A percentile compares a stretch with the other conserved stretches of the same genome.
Conservation (phyloP, 139 green algal genomes). For the Chlorella sp. region DNA sequence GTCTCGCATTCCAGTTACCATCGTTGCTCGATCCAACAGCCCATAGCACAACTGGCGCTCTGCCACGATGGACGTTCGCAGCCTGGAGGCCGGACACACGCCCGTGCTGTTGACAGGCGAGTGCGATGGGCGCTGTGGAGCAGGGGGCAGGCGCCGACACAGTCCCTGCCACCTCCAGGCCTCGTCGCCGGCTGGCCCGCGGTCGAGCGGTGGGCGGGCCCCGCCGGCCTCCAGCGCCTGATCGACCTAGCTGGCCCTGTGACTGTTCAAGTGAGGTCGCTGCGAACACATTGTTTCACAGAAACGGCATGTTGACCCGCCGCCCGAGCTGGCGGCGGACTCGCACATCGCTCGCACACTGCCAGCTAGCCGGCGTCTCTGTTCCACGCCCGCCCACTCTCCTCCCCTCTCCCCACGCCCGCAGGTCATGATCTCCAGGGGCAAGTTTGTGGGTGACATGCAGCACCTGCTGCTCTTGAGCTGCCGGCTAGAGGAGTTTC, state of each 20-base stretch:
- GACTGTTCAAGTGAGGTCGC: constrained; percentile 17
- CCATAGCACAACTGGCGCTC: too few species aligned
- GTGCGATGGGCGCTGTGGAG: too few species aligned
- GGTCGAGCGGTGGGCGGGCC: constrained; percentile 18
- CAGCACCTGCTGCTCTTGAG: constrained; percentile 41
- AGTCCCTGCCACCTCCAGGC: too few species aligned
- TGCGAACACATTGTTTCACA: not conserved
- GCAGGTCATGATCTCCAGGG: constrained; percentile 47
- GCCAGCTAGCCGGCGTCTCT: not conserved
- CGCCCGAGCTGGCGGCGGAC: not conserved
- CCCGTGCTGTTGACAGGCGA: too few species aligned
- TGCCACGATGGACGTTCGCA: too few species aligned
- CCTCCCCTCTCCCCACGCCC: constrained; percentile 24
- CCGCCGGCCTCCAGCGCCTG: constrained; percentile 25
- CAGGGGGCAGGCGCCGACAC: too few species aligned
- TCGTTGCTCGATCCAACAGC: too few species aligned
- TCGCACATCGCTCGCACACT: not conserved
- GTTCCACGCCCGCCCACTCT: too few species aligned
- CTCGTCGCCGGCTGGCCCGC: constrained; percentile 35
- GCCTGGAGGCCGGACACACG: too few species aligned
- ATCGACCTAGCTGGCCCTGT: constrained; percentile 22
- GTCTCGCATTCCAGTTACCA: too few species aligned
- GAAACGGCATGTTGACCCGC: not conserved
- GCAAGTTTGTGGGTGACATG: constrained; percentile 49
- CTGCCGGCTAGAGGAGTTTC: constrained; percentile 33